Evolutionary conservation across 2,329 filamentous ascomycete genomes (phyloP).

Genomic region (Westerdykella ornata): DNA sequence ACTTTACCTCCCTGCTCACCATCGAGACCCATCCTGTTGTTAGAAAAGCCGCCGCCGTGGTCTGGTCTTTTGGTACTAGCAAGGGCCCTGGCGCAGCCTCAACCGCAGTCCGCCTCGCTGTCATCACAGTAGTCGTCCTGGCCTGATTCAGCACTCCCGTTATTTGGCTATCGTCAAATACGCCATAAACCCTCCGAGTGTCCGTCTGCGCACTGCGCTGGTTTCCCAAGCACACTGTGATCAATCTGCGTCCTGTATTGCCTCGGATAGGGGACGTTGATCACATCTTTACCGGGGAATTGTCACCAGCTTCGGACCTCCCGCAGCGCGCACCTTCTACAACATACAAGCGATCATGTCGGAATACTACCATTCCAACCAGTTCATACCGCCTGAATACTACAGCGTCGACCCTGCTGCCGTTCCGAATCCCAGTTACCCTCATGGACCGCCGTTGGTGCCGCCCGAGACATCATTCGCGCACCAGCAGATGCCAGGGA

Average conservation of each 20-base stretch:
- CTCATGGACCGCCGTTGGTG: slow-evolving; percentile 25
- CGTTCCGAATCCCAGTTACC: slow-evolving; percentile 16
- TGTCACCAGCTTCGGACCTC: slow-evolving; percentile 20
- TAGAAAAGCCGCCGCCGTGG: slow-evolving; percentile 23
- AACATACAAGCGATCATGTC: slow-evolving; percentile 25
- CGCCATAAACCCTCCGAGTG: slow-evolving; percentile 11
- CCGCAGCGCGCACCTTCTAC: slow-evolving; percentile 12
- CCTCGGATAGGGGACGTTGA: slow-evolving; percentile 35
- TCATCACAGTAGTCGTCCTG: slow-evolving; percentile 16
- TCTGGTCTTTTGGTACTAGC: slow-evolving; percentile 30
- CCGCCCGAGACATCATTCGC: slow-evolving; percentile 24
- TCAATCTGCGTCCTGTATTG: slow-evolving; percentile 22
- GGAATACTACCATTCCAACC: slow-evolving; percentile 33
- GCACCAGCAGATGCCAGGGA: slow-evolving; percentile 25
- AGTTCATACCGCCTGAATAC: slow-evolving; percentile 31
- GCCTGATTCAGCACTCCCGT: slow-evolving; percentile 15
- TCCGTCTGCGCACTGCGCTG: background rate
- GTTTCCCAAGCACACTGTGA: background rate
- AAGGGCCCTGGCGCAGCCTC: slow-evolving; percentile 24
- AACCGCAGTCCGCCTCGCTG: slow-evolving; percentile 17
- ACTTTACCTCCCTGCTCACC: slow-evolving; percentile 17
- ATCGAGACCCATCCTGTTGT: slow-evolving; percentile 19
- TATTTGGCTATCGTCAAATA: slow-evolving; percentile 10
- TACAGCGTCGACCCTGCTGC: slow-evolving; percentile 30
- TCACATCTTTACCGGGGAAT: slow-evolving; percentile 22